Conservation (phyloP, 495 filamentous ascomycete species). For the Lasiosphaeris hirsuta region DNA sequence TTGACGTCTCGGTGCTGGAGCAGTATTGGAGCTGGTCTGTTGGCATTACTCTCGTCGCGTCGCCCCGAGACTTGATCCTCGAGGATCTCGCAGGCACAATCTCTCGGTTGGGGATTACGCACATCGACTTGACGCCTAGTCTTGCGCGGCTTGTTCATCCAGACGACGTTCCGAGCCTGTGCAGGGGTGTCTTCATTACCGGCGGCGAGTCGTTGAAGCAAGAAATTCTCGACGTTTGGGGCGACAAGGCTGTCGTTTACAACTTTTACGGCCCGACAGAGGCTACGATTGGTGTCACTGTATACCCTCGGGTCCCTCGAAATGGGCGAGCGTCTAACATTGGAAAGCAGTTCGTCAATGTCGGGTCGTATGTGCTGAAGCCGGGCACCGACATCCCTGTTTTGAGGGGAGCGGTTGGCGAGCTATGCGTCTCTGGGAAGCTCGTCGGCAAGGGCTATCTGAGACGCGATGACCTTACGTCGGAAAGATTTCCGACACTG, state of each 20-base stretch:
- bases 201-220: conserved; percentile 70
- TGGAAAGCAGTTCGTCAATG: conserved; percentile 76
- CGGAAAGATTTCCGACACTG: conserved; percentile 59
- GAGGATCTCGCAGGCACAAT: conserved; percentile 72
- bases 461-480: conserved; percentile 66
- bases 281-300: conserved; percentile 82
- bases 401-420: conserved; percentile 74
- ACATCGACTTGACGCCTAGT: conserved; percentile 77
- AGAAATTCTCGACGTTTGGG: conserved; percentile 71
- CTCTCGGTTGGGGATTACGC: conserved; percentile 68
- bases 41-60: conserved; percentile 74
- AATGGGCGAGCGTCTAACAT: conserved; percentile 81
- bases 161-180: conserved; percentile 64
- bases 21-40: conserved; percentile 89
- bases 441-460: conserved; percentile 87
- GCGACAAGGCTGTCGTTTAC: conserved; percentile 60
- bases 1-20: conserved; percentile 83
- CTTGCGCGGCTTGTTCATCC: conserved; percentile 59
- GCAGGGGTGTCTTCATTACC: conserved; percentile 70
- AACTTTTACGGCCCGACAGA: conserved; percentile 86
- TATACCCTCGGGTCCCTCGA: conserved; percentile 66
- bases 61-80: conserved; percentile 72
- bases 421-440: conserved; percentile 81
- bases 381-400: conserved; percentile 66
- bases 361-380: conserved; percentile 73